These are phyloP conservation scores for Phytophthora capsici DNA, from an alignment of 352 stramenopile genomes.

Conservation along the genomic window DNA sequence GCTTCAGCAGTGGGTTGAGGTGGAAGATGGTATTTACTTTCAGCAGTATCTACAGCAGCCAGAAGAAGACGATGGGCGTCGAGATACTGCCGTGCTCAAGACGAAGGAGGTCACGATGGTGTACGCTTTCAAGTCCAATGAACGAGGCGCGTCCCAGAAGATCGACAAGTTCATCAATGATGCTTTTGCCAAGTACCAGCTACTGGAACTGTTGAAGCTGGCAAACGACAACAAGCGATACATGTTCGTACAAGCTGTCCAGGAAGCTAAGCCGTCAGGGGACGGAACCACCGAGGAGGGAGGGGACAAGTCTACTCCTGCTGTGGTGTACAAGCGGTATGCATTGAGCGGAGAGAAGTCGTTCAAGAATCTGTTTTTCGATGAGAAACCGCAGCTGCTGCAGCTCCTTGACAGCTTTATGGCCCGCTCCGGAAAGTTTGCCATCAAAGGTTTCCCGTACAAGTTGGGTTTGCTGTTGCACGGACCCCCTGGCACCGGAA, in stretches of 20 bases:
- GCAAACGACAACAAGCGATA: slow-evolving; percentile 53
- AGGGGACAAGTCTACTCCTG: slow-evolving; percentile 1
- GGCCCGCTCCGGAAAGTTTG: slow-evolving; percentile 78
- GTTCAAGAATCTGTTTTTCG: slow-evolving; percentile 90
- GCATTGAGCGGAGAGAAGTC: slow-evolving; percentile 85
- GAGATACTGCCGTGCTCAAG: slow-evolving; percentile 7
- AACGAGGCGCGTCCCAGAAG: slow-evolving; percentile 30
- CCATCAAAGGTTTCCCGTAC: slow-evolving; percentile 89
- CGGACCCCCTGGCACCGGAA: slow-evolving; percentile 88
- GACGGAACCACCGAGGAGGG: slow-evolving; percentile 5
- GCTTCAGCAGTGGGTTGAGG: slow-evolving; percentile 51
- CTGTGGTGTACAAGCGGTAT: slow-evolving; percentile 71
- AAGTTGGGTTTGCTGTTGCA: slow-evolving; percentile 90
- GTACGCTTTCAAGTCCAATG: slow-evolving; percentile 26
- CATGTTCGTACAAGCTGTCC: slow-evolving; percentile 46
- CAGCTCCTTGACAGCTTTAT: slow-evolving; percentile 79
- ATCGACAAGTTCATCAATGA: slow-evolving; percentile 51
- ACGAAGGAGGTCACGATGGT: slow-evolving; percentile 24
- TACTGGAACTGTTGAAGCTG: slow-evolving; percentile 39
- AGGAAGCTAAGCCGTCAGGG: slow-evolving; percentile 8
- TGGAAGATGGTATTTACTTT: slow-evolving; percentile 37
- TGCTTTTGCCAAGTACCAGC: slow-evolving; percentile 47
- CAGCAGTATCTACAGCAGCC: slow-evolving; percentile 22
- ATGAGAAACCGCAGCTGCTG: slow-evolving; percentile 75
- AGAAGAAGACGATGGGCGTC: slow-evolving; percentile 2